phyloP scores from a whole-genome alignment of 2,329 filamentous ascomycete species.

The Claviceps africana region DNA sequence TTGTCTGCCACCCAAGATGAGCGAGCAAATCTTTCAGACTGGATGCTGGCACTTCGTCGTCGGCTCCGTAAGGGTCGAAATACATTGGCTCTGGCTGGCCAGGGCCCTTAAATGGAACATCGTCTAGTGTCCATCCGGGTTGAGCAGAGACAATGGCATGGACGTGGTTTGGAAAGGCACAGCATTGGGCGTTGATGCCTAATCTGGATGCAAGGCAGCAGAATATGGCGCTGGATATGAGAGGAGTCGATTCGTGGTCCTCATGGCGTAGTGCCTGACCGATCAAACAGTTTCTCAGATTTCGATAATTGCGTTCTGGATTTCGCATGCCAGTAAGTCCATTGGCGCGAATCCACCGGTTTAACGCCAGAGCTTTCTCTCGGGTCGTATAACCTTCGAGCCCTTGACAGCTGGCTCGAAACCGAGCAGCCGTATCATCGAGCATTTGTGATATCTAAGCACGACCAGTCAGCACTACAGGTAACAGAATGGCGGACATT shows the following conservation, averaged over 20 bases:
- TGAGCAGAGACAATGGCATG: constrained; percentile 61
- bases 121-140: constrained; percentile 46
- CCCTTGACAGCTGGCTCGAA: constrained; percentile 37
- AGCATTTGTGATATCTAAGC: constrained; percentile 47
- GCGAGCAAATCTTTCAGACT: constrained; percentile 47
- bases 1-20: constrained; percentile 28
- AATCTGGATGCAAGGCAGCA: constrained; percentile 63
- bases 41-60: constrained; percentile 48
- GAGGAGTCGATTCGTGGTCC: constrained; percentile 65
- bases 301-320: constrained; percentile 55
- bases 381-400: constrained; percentile 47
- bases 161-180: constrained; percentile 73
- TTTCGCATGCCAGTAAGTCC: constrained; percentile 58
- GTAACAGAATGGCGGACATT: not conserved
- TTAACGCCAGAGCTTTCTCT: constrained; percentile 52
- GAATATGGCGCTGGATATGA: constrained; percentile 79
- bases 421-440: constrained; percentile 44
- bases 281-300: constrained; percentile 76
- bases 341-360: constrained; percentile 52
- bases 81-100: constrained; percentile 48
- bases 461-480: constrained; percentile 2
- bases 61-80: constrained; percentile 65
- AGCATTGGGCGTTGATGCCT: constrained; percentile 63
- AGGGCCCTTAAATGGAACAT: constrained; percentile 20
- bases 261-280: constrained; percentile 62